Base-by-base conservation (phyloP, 2,329 filamentous ascomycete genomes). In the Fusarium agapanthi region DNA sequence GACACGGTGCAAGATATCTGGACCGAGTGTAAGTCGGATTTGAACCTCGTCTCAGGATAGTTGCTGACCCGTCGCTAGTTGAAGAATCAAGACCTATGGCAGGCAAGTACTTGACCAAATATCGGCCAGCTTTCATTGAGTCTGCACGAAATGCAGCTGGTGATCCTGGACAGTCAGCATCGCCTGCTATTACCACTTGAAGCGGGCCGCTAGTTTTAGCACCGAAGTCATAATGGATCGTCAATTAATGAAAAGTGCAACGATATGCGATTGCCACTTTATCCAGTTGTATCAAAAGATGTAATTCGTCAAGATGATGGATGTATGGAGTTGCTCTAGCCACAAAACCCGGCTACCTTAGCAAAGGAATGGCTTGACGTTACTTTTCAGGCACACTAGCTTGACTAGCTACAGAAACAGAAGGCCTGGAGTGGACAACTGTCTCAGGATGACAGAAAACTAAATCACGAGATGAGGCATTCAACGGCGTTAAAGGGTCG, bases 1-100 rank as follows among this genome's bases (percentile, higher is more conserved):
- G 89, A 92, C 76, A 87, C 88, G 3, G 87, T 93, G 61, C 88
- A 91, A 76, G 89, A 89, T 68, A 89, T 92, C 68, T 92, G 90
- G 89, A 83, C 85, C 22, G 90, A 91, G 67, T 92, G 89, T 91
- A 83, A 83, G 89, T 85, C 20, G 9, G 54, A 28, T 5, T 37
- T 34, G 18, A 16, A 53, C 18, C 32, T 61, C 44, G 35, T n/a
- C 41, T 30, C 38, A 60, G 51, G 26, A 44, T 41, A 41, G 63
- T 24, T 32, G 28, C 75, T 77, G 69, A 78, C 76, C 16, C 54
- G 43, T 45, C 34, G 44, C 30, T 66, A 90, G 88, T 88, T 72
- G 89, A 91, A 77, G 90, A 92, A 75, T 87, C 90, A 13, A 85
- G 89, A 64, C 85, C 89, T 0, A 86, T 91, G 81, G 90, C 90